These are phyloP conservation scores for Sarocladium kiliense DNA, from an alignment of 2,329 filamentous ascomycete species.

Conservation along the genomic window DNA sequence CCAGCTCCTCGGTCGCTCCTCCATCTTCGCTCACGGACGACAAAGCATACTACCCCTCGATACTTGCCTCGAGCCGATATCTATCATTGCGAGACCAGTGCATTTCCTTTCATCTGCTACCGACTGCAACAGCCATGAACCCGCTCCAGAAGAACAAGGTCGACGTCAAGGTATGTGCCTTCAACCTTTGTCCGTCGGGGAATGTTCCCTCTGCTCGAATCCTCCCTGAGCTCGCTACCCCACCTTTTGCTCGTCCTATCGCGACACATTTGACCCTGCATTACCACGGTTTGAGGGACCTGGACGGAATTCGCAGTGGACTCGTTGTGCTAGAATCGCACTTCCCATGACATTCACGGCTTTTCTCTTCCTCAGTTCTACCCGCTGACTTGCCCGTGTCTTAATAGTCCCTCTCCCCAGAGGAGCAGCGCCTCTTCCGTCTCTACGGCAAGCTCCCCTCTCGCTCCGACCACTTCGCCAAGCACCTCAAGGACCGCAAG, in stretches of 20 bases:
- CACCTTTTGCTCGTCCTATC: background rate
- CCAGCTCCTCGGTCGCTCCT: too few species aligned
- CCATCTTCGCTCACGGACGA: too few species aligned
- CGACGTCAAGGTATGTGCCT: constrained; percentile 68
- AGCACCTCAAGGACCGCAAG: constrained; percentile 98
- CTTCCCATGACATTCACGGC: too few species aligned
- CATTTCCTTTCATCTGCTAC: background rate
- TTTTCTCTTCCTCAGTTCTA: too few species aligned
- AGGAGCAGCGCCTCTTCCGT: constrained; percentile 94
- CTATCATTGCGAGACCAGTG: background rate
- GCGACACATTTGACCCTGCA: background rate
- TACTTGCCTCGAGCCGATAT: background rate
- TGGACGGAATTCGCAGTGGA: background rate
- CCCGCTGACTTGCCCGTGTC: constrained; percentile 15
- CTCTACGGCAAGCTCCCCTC: constrained; percentile 97
- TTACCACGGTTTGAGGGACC: background rate
- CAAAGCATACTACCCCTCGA: background rate
- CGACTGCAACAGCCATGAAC: constrained; percentile 60
- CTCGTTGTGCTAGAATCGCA: too few species aligned
- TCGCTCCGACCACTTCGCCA: constrained; percentile 93
- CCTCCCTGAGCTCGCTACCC: background rate
- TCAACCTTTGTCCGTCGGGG: background rate
- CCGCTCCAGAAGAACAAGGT: constrained; percentile 98
- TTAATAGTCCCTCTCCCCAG: constrained; percentile 75
- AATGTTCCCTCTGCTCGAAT: background rate